phyloP scores from a whole-genome alignment of 805 yeast species.

The Candida xiaguanensis region DNA sequence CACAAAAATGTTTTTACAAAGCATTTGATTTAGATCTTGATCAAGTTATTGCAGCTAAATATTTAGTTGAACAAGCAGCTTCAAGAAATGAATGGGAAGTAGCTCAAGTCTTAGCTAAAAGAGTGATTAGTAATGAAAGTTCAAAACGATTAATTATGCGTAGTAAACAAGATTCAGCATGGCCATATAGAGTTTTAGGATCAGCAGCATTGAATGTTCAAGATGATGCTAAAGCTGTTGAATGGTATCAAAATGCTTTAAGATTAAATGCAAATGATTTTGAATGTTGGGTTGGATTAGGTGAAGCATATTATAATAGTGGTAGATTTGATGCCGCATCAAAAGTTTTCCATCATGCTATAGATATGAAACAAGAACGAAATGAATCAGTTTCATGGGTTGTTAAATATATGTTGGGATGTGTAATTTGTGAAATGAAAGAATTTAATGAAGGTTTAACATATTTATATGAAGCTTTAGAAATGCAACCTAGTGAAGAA shows the following conservation, averaged over 20 bases:
- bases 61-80: slow-evolving; percentile 69
- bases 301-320: slow-evolving; percentile 86
- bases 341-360: slow-evolving; percentile 72
- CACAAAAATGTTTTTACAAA: slow-evolving; percentile 80
- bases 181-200: slow-evolving; percentile 92
- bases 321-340: slow-evolving; percentile 86
- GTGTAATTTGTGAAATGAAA: slow-evolving; percentile 58
- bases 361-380: slow-evolving; percentile 37
- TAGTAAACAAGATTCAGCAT: slow-evolving; percentile 40
- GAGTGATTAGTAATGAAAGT: slow-evolving; percentile 62
- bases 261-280: slow-evolving; percentile 63
- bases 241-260: slow-evolving; percentile 83
- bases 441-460: slow-evolving; percentile 61
- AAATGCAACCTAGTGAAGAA: slow-evolving; percentile 43
- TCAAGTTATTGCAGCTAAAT: slow-evolving; percentile 70
- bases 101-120: slow-evolving; percentile 68
- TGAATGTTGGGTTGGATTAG: slow-evolving; percentile 91
- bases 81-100: slow-evolving; percentile 73
- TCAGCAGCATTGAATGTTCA: slow-evolving; percentile 68
- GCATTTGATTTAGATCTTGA: slow-evolving; percentile 85
- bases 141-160: slow-evolving; percentile 46
- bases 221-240: slow-evolving; percentile 75
- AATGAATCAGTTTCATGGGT: slow-evolving; percentile 48
- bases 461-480: slow-evolving; percentile 42
- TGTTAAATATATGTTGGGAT: slow-evolving; percentile 64